These are phyloP conservation scores for Fusarium illudens DNA, from an alignment of 2,329 filamentous ascomycete genomes.

Conservation along the genomic window DNA sequence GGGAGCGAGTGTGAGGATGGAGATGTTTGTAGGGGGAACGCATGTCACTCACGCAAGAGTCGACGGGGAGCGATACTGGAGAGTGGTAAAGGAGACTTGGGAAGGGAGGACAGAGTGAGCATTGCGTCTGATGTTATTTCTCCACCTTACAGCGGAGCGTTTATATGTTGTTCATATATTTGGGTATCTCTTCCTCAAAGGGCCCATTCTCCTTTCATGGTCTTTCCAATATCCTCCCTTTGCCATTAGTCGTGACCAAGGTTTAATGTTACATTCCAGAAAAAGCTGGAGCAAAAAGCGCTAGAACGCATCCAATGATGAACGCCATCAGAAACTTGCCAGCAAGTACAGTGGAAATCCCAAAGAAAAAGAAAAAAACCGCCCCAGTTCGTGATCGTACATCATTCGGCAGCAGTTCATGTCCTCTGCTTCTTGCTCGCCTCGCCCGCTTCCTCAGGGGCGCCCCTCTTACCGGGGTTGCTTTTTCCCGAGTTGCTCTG, in stretches of 20 bases:
- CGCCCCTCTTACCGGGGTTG: constrained; percentile 30
- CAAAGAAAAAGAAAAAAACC: background rate
- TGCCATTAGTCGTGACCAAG: background rate
- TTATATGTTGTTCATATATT: background rate
- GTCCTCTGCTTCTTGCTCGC: constrained; percentile 45
- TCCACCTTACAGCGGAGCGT: background rate
- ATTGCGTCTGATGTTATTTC: background rate
- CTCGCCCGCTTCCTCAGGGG: constrained; percentile 33
- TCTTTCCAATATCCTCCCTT: background rate
- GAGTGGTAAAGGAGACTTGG: constrained; percentile 57
- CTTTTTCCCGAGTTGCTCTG: constrained; percentile 28
- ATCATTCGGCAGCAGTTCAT: constrained; percentile 28
- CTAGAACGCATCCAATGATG: background rate
- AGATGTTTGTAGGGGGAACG: constrained; percentile 56
- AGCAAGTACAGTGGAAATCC: background rate
- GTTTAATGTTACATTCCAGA: constrained; percentile 5
- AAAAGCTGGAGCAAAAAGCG: background rate
- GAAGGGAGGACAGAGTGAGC: constrained; percentile 33
- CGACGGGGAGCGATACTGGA: constrained; percentile 61
- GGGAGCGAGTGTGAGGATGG: constrained; percentile 54
- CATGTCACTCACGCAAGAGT: constrained; percentile 61
- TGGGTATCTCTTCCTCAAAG: constrained; percentile 6
- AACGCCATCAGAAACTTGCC: constrained; percentile 22
- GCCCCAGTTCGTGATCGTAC: background rate
- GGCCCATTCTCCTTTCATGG: background rate